Percentiles rank a stretch among this genome's conserved stretches.
Evolutionary conservation across 108 stramenopile genomes (phyloP).

Genomic region (Stephanodiscus minutulus): DNA sequence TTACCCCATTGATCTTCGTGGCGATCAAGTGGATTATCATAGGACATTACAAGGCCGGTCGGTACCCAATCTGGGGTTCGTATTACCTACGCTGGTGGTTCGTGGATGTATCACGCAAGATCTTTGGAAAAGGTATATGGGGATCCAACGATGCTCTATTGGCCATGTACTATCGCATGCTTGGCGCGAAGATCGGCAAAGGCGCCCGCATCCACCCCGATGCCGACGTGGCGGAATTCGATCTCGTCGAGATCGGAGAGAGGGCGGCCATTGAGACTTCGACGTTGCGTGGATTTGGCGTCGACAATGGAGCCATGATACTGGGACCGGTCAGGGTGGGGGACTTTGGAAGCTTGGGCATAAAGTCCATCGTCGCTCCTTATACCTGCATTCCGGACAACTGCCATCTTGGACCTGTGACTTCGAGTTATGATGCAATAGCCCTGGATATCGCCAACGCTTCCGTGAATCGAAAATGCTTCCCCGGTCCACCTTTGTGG

Average conservation of each 20-base stretch:
- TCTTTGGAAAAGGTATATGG: background rate
- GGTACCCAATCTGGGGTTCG: conserved; percentile 55
- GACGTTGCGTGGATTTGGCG: conserved; percentile 56
- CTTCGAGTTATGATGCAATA: conserved; percentile 46
- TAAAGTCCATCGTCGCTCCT: conserved; percentile 66
- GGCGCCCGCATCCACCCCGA: conserved; percentile 47
- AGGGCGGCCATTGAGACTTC: conserved; percentile 55
- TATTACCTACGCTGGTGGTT: conserved; percentile 78
- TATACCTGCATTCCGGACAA: conserved; percentile 45
- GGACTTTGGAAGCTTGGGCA: conserved; percentile 47
- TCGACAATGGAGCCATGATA: conserved; percentile 69
- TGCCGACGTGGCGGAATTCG: conserved; percentile 67
- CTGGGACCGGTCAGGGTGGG: conserved; percentile 61
- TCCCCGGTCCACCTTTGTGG: conserved; percentile 47
- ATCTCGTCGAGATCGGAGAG: conserved; percentile 59
- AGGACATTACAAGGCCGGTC: conserved; percentile 56
- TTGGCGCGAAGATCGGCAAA: conserved; percentile 63
- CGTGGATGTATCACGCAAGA: conserved; percentile 30
- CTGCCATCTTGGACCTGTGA: conserved; percentile 50
- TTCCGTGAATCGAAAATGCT: conserved; percentile 37
- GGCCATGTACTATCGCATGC: conserved; percentile 39
- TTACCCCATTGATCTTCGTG: conserved; percentile 61
- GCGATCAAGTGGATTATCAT: conserved; percentile 62
- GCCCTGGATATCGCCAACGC: conserved; percentile 16
- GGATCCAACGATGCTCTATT: background rate